phyloP scores from a whole-genome alignment of 805 yeast species.

The Kurtzmaniella fragi region DNA sequence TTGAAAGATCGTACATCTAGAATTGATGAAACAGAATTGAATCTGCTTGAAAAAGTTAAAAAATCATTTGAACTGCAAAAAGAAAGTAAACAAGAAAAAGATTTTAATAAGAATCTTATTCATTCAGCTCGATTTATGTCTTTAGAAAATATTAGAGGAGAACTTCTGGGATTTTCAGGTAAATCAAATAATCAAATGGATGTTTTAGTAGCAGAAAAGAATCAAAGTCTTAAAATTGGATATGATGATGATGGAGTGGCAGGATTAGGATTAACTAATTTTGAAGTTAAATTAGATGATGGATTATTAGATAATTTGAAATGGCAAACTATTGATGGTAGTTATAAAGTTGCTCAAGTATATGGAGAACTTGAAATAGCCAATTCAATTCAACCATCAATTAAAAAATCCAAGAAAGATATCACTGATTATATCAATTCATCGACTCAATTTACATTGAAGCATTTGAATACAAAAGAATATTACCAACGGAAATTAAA shows the following conservation, averaged over 20 bases:
- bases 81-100: conserved; percentile 17
- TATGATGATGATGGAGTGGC: conserved; percentile 36
- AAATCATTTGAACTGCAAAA: conserved; percentile 27
- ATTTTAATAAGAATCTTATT: conserved; percentile 13
- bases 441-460: conserved; percentile 26
- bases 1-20: conserved; percentile 38
- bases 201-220: conserved; percentile 26
- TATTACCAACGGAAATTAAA: conserved; percentile 9
- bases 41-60: conserved; percentile 24
- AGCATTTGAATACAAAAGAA: conserved; percentile 14
- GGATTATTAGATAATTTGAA: conserved; percentile 51
- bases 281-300: conserved; percentile 67
- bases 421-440: conserved; percentile 24
- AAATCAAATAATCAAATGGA: conserved; percentile 20
- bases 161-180: conserved; percentile 12
- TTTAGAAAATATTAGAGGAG: conserved; percentile 25
- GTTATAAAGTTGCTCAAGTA: conserved; percentile 77
- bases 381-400: conserved; percentile 12
- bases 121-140: conserved; percentile 25
- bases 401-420: conserved; percentile 14
- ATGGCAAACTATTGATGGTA: conserved; percentile 85
- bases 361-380: conserved; percentile 54
- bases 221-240: conserved; percentile 43
- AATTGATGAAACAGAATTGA: conserved; percentile 13
- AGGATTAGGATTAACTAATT: conserved; percentile 28